These are phyloP conservation scores for Nakazawaea anatomiae DNA, from an alignment of 805 yeast species.

Conservation along the genomic window DNA sequence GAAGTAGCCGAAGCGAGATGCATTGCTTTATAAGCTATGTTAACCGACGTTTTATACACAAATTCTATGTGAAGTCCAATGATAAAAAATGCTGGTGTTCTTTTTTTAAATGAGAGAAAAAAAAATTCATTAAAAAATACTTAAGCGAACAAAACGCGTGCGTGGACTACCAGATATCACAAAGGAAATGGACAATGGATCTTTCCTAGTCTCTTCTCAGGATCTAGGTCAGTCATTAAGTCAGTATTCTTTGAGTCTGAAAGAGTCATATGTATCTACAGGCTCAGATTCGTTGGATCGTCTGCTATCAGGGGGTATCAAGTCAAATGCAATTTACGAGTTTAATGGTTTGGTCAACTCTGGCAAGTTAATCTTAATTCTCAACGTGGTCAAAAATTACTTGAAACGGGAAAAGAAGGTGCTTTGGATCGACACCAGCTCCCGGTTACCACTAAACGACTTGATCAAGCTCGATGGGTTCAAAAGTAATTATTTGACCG, in stretches of 20 bases:
- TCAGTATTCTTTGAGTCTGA: background rate
- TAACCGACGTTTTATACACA: too few relatives aligned
- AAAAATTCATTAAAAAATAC: background rate
- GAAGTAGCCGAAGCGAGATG: too few relatives aligned
- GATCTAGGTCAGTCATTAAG: background rate
- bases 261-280: background rate
- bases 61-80: too few relatives aligned
- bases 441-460: conserved; percentile 5
- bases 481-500: background rate
- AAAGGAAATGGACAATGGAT: conserved; percentile 1
- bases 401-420: conserved; percentile 2
- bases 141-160: background rate
- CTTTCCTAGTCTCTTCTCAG: background rate
- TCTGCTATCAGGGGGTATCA: conserved; percentile 9
- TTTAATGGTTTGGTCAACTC: conserved; percentile 10
- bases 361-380: conserved; percentile 5
- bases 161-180: background rate
- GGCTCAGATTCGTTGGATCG: conserved; percentile 8
- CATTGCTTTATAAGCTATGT: too few relatives aligned
- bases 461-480: conserved; percentile 5
- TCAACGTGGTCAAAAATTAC: conserved; percentile 2
- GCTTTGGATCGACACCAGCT: conserved; percentile 11
- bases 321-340: conserved; percentile 8
- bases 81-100: too few relatives aligned
- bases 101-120: background rate